Evolutionary conservation across 2,329 filamentous ascomycete species (phyloP).

Genomic region (Neofusicoccum parvum): DNA sequence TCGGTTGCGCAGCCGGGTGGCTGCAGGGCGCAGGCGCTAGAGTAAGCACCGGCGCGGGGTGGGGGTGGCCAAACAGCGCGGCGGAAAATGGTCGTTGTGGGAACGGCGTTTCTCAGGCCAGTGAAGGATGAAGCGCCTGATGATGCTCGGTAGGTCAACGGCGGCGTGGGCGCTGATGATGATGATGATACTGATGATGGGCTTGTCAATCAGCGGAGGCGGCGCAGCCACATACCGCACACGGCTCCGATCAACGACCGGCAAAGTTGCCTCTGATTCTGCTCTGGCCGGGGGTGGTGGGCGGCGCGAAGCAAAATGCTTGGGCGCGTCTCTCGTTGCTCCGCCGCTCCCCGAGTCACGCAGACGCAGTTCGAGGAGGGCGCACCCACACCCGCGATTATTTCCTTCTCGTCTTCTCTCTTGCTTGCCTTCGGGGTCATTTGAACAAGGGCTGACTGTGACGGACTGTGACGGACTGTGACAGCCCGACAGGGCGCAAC

Average conservation of each 20-base stretch:
- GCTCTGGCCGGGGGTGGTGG: neutral
- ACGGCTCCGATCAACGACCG: neutral
- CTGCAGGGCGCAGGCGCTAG: neutral
- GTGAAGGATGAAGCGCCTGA: neutral
- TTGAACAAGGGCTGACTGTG: conserved; percentile 11
- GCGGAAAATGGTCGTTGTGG: neutral
- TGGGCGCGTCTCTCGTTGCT: neutral
- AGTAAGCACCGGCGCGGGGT: neutral
- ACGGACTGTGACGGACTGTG: conserved; percentile 12
- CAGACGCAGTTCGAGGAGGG: neutral
- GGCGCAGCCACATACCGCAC: neutral
- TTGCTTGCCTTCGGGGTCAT: neutral
- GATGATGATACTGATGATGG: neutral
- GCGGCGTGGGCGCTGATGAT: neutral
- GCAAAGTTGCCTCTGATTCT: neutral
- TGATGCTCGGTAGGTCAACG: neutral
- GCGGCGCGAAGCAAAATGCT: neutral
- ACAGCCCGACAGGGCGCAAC: conserved; percentile 11
- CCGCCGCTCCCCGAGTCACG: neutral
- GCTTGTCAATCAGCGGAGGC: conserved; percentile 1
- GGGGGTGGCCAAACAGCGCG: conserved; percentile 2
- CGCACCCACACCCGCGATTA: neutral
- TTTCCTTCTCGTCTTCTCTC: neutral
- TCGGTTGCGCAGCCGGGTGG: conserved; percentile 7
- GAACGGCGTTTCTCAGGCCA: neutral